Evolutionary conservation across 305 asterid species (phyloP).

Genomic region (Fraxinus velutina): DNA sequence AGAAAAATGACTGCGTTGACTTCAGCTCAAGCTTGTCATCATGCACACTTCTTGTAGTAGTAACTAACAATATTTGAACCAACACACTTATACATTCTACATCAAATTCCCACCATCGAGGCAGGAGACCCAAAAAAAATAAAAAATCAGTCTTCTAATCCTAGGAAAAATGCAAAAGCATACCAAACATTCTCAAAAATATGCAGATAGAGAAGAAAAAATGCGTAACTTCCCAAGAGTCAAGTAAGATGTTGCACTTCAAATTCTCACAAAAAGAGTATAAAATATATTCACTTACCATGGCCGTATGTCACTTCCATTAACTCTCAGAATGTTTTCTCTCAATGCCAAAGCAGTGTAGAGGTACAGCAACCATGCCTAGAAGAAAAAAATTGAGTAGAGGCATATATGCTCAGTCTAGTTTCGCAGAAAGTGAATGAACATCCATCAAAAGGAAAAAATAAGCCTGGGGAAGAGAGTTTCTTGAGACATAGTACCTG

Average conservation of each 20-base stretch:
- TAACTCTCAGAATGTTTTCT: conserved; percentile 88
- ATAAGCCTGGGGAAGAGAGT: conserved; percentile 15
- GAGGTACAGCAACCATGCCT: conserved; percentile 96
- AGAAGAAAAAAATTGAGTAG: conserved; percentile 19
- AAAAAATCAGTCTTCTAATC: neutral
- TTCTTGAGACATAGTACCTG: conserved; percentile 48
- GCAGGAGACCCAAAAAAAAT: neutral
- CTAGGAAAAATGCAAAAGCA: neutral
- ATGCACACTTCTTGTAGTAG: neutral
- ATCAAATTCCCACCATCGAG: neutral
- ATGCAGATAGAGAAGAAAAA: neutral
- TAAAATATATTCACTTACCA: conserved; percentile 47
- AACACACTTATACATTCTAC: neutral
- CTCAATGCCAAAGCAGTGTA: conserved; percentile 91
- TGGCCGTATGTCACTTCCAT: conserved; percentile 97
- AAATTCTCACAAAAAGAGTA: neutral
- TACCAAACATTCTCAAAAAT: neutral
- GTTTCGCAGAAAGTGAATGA: conserved; percentile 4
- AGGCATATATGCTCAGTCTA: conserved; percentile 13
- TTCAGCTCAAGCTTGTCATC: neutral
- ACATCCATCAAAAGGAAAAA: neutral
- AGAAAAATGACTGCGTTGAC: neutral
- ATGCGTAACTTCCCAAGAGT: neutral
- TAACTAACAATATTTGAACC: neutral
- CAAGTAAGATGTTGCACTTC: conserved; percentile 11